Evolutionary conservation across 306 rosid species (phyloP), one percentile per base, ranked within the genome.

Genomic region (Gynostemma pentaphyllum): DNA sequence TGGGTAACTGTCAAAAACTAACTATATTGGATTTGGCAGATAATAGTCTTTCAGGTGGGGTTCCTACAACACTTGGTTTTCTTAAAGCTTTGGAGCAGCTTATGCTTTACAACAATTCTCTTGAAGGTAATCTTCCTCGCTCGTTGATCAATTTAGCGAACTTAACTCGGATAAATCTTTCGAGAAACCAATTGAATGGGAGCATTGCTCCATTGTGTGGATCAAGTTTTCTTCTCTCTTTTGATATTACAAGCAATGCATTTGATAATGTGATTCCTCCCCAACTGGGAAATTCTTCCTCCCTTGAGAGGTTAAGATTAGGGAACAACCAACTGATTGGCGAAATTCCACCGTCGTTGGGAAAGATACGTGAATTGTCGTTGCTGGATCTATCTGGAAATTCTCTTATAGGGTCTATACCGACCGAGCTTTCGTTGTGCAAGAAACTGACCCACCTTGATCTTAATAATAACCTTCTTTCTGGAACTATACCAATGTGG

Each of bases 21-120:
- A 88, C 73, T 39, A 81, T 74, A 39, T 52, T 92, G 55, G 96
- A 86, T 71, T 84, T 92, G 76, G 96, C 99, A 0, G 99, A 92
- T 15, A 92, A 92, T 74, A 64, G 64, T 30, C 83, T 92, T 63
- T 78, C 90, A 2, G 90, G 95, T 22, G 82, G 77, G 21, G 78
- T 92, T 75, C 96, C 99, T 39, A 56, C 74, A 14, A 81, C 88
- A 2, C 69, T 92, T 37, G 96, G 89, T 49, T 76, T 68, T 60
- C 76, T 92, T 45, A 12, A 23, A 54, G 74, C 80, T 16, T 53
- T 92, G 75, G 79, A 88, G 69, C 77, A 79, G 80, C 75, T 92
- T 63, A 86, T 92, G 99, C 84, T 92, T 8, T 92, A 92, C 80
- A 92, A 92, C 84, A 92, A 92, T 40, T 82, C 99, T 9, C 96